Conservation (phyloP, 345 rosid species). For the Acer negundo region DNA sequence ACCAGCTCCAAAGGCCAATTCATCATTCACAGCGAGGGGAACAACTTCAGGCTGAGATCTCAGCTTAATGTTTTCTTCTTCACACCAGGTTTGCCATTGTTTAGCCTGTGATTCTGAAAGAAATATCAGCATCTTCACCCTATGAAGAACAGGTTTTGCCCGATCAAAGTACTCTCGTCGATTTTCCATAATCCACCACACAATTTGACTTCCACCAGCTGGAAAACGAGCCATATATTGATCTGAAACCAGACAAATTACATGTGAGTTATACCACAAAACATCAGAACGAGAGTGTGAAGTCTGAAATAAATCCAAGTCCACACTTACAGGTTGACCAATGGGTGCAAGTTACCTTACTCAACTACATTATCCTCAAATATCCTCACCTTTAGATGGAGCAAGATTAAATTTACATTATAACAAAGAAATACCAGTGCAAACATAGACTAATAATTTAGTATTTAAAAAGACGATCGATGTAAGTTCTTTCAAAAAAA, state of each 20-base stretch:
- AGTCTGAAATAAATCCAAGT: conserved; percentile 1
- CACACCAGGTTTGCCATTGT: conserved; percentile 92
- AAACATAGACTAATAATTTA: background rate
- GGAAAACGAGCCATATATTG: conserved; percentile 84
- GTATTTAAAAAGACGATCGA: background rate
- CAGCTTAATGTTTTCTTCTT: conserved; percentile 75
- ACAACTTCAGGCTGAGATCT: conserved; percentile 81
- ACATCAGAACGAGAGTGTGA: background rate
- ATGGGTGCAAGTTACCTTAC: background rate
- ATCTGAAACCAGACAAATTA: conserved; percentile 51
- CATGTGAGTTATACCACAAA: background rate
- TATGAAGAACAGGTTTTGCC: conserved; percentile 66
- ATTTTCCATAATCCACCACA: conserved; percentile 99
- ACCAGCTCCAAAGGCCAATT: conserved; percentile 91
- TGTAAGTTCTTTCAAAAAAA: background rate
- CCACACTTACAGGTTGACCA: background rate
- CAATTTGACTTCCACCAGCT: conserved; percentile 92
- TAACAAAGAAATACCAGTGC: background rate
- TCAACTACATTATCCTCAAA: too few species aligned
- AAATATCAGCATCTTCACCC: conserved; percentile 82
- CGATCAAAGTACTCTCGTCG: conserved; percentile 90
- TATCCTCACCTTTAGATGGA: background rate
- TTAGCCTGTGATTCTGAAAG: conserved; percentile 81
- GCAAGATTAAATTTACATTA: background rate
- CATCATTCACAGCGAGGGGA: conserved; percentile 90